A percentile compares a stretch with the other conserved stretches of the same genome.
Evolutionary conservation across 2,329 filamentous ascomycete species (phyloP).

Genomic region (Calonectria ilicicola): DNA sequence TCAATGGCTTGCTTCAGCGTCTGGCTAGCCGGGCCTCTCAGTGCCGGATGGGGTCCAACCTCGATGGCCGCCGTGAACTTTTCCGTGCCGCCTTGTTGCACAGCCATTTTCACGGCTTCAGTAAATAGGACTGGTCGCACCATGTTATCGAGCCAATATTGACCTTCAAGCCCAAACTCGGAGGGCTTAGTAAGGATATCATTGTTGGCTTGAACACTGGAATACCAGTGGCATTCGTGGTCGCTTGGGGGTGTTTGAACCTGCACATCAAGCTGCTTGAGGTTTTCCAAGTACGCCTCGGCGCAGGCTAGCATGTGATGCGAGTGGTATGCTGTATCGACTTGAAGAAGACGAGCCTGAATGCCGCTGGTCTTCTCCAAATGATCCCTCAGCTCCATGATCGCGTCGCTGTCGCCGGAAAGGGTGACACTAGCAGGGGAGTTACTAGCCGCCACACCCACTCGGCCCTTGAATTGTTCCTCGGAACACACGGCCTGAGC

Average conservation of each 20-base stretch:
- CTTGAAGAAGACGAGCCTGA: neutral
- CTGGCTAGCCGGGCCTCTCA: neutral
- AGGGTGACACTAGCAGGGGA: neutral
- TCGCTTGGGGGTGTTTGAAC: neutral
- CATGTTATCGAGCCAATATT: neutral
- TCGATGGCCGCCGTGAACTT: neutral
- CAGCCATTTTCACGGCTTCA: neutral
- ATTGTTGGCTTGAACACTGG: neutral
- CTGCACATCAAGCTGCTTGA: neutral
- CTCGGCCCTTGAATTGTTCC: neutral
- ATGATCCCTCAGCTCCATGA: neutral
- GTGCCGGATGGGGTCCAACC: neutral
- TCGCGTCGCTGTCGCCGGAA: neutral
- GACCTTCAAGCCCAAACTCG: neutral
- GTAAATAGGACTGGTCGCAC: neutral
- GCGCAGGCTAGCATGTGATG: neutral
- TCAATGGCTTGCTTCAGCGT: neutral
- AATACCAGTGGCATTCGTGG: neutral
- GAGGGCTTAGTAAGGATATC: neutral
- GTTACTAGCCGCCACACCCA: neutral
- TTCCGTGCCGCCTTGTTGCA: neutral
- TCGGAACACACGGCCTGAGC: neutral
- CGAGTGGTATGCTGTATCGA: neutral
- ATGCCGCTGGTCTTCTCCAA: neutral
- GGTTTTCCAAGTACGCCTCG: neutral